These are phyloP conservation scores for Coemansia sp. DNA, from an alignment of 192 early-diverging fungal species.

Conservation along the genomic window DNA sequence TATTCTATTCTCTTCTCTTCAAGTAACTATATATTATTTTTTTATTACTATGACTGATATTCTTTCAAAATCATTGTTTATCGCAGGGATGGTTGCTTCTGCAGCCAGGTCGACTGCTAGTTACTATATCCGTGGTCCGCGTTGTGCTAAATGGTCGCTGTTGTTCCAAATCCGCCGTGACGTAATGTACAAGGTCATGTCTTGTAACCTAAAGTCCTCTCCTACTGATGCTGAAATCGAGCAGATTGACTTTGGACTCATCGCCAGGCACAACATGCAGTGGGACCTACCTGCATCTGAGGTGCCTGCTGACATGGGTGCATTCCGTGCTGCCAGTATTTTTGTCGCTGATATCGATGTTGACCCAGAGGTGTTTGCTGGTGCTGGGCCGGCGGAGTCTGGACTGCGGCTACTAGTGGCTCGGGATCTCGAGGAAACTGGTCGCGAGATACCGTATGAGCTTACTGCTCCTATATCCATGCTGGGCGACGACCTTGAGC, in stretches of 20 bases:
- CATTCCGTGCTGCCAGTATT: constrained; percentile 14
- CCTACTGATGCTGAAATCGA: constrained; percentile 40
- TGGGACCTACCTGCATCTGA: constrained; percentile 22
- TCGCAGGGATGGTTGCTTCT: constrained; percentile 15
- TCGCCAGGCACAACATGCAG: constrained; percentile 20
- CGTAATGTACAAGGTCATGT: constrained; percentile 21
- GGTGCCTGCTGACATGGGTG: constrained; percentile 26
- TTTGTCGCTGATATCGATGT: constrained; percentile 20
- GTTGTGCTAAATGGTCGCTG: constrained; percentile 45
- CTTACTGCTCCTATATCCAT: constrained; percentile 22
- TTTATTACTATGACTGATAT: constrained; percentile 23
- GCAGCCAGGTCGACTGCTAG: constrained; percentile 33
- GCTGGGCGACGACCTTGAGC: background rate
- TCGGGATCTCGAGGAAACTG: constrained; percentile 6
- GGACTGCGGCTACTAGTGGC: constrained; percentile 22
- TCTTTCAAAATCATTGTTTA: constrained; percentile 17
- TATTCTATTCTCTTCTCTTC: background rate
- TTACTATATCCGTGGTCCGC: constrained; percentile 46
- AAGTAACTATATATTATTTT: background rate
- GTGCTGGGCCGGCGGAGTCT: constrained; percentile 30
- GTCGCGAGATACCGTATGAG: constrained; percentile 26
- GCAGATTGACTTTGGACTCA: constrained; percentile 35
- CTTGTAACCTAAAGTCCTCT: background rate
- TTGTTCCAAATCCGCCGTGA: constrained; percentile 48
- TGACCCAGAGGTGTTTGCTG: constrained; percentile 24